Percentiles rank a stretch among this genome's conserved stretches.
phyloP scores from a whole-genome alignment of 495 filamentous ascomycete species.

The Hyaloscypha bicolor region DNA sequence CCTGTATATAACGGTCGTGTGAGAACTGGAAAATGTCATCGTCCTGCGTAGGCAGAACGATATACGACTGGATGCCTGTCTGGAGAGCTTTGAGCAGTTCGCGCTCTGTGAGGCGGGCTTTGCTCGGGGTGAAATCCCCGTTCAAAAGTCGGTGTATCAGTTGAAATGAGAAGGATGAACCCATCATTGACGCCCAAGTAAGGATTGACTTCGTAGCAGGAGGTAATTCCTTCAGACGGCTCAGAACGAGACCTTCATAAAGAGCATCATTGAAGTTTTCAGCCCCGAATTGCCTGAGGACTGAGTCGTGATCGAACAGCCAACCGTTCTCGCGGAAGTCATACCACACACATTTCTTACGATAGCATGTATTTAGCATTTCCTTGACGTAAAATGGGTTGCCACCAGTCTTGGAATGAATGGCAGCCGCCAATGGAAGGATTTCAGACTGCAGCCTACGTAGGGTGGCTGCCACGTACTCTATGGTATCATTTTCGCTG shows the following conservation, averaged over 20 bases:
- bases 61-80: slow-evolving; percentile 71
- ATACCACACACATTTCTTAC: slow-evolving; percentile 85
- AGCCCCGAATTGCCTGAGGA: slow-evolving; percentile 81
- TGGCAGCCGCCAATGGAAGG: slow-evolving; percentile 63
- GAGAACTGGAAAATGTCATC: slow-evolving; percentile 77
- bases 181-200: slow-evolving; percentile 79
- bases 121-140: slow-evolving; percentile 60
- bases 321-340: slow-evolving; percentile 76
- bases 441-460: slow-evolving; percentile 60
- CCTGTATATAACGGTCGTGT: slow-evolving; percentile 81
- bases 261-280: slow-evolving; percentile 69
- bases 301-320: slow-evolving; percentile 77
- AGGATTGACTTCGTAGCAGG: slow-evolving; percentile 70
- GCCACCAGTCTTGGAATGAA: slow-evolving; percentile 78
- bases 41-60: slow-evolving; percentile 71
- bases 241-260: slow-evolving; percentile 75
- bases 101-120: slow-evolving; percentile 33
- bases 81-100: slow-evolving; percentile 74
- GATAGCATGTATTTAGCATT: slow-evolving; percentile 82
- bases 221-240: slow-evolving; percentile 74
- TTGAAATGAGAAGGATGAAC: slow-evolving; percentile 76
- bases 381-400: slow-evolving; percentile 88
- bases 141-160: slow-evolving; percentile 73
- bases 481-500: slow-evolving; percentile 69
- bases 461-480: slow-evolving; percentile 76